These are phyloP conservation scores for Phytophthora crassamura DNA, from an alignment of 352 stramenopile species.

Conservation along the genomic window DNA sequence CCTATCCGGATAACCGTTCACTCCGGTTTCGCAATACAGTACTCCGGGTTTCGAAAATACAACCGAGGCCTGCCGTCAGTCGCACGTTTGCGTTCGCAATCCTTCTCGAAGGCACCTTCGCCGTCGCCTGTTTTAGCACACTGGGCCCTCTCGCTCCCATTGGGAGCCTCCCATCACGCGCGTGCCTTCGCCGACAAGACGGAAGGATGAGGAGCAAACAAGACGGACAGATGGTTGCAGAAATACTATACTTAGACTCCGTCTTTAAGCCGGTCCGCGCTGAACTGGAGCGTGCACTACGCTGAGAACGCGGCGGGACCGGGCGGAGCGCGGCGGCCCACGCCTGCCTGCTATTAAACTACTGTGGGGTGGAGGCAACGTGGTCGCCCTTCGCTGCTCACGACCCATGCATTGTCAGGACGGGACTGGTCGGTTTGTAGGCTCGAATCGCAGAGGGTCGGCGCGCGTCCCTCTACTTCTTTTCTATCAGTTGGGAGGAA, in stretches of 20 bases:
- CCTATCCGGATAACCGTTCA: no score
- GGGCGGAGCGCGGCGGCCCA: neutral
- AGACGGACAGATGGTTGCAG: conserved; percentile 26
- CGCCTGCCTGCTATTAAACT: conserved; percentile 35
- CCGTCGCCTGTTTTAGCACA: conserved; percentile 34
- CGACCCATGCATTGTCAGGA: conserved; percentile 1
- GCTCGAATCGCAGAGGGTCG: conserved; percentile 16
- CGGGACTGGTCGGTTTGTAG: neutral
- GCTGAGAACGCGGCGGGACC: conserved; percentile 27
- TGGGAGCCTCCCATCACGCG: conserved; percentile 18
- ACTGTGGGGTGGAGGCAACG: neutral
- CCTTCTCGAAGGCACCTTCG: conserved; percentile 34
- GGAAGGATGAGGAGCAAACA: neutral
- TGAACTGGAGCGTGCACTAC: conserved; percentile 45
- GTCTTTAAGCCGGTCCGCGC: conserved; percentile 23
- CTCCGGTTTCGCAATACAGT: no score
- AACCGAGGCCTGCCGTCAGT: no score
- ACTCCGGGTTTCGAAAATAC: no score
- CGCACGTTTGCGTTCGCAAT: no score
- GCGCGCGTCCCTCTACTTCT: conserved; percentile 18
- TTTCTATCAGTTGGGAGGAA: conserved; percentile 28
- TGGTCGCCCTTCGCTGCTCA: conserved; percentile 3
- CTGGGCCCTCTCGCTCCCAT: conserved; percentile 16
- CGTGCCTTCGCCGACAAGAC: conserved; percentile 6
- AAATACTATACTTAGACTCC: conserved; percentile 45